Conservation (phyloP, 441 rosid genomes). For the Populus trichocarpa region DNA sequence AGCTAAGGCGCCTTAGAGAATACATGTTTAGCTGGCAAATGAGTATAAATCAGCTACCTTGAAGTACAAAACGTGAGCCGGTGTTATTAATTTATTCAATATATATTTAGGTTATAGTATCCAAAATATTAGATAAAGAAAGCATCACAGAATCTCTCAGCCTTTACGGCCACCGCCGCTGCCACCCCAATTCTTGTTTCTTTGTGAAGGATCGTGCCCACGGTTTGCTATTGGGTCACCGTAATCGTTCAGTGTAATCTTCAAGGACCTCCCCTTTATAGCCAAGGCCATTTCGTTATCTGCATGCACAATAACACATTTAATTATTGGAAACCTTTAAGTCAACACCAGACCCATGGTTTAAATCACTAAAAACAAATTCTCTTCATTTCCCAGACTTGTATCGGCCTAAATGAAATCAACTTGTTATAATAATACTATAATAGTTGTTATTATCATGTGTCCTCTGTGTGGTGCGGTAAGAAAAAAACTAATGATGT, state of each 20-base stretch:
- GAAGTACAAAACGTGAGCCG: not conserved
- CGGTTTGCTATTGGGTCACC: constrained; percentile 45
- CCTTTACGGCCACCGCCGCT: not conserved
- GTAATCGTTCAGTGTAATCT: constrained; percentile 39
- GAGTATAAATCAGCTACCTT: not conserved
- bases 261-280: constrained; percentile 2
- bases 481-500: not conserved
- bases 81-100: not conserved
- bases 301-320: not conserved
- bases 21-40: too few relatives aligned
- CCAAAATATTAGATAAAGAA: not conserved
- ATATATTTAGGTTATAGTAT: not conserved
- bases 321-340: not conserved
- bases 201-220: constrained; percentile 49
- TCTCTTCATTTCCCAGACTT: not conserved
- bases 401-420: too few relatives aligned
- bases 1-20: not conserved
- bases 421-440: not conserved
- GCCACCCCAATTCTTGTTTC: not conserved
- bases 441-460: too few relatives aligned
- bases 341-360: not conserved
- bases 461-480: not conserved
- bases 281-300: not conserved
- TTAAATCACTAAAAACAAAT: not conserved
- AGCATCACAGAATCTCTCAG: not conserved